Evolutionary conservation across 352 stramenopile species (phyloP).

Genomic region (Pythium sp.): DNA sequence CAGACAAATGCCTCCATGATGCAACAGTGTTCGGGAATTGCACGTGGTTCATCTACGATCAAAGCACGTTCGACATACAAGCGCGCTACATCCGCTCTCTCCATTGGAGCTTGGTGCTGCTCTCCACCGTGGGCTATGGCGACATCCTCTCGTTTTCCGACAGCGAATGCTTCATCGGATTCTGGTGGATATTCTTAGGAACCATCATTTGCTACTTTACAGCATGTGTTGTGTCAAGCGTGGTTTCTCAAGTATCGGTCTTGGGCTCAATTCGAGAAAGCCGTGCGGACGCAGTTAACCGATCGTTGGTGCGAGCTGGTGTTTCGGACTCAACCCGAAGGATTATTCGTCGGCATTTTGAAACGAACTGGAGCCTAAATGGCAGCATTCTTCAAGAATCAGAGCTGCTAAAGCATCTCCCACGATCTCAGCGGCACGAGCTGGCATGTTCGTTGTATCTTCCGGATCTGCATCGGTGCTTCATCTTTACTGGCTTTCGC

Average conservation of each 20-base stretch:
- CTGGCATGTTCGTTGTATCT: conserved; percentile 19
- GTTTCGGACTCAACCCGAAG: conserved; percentile 15
- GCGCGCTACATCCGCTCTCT: conserved; percentile 58
- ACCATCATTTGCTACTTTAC: conserved; percentile 27
- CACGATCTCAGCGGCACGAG: conserved; percentile 18
- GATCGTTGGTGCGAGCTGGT: conserved; percentile 10
- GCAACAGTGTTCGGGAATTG: conserved; percentile 56
- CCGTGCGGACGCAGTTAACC: conserved; percentile 14
- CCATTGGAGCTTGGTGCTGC: conserved; percentile 68
- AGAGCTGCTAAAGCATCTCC: conserved; percentile 20
- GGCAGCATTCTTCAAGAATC: conserved; percentile 18
- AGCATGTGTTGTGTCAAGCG: conserved; percentile 21
- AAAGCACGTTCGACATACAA: conserved; percentile 55
- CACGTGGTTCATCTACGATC: conserved; percentile 72
- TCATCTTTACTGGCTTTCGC: conserved; percentile 8
- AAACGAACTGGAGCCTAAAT: conserved; percentile 25
- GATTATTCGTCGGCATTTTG: conserved; percentile 21
- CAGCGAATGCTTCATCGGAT: conserved; percentile 19
- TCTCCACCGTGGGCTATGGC: conserved; percentile 70
- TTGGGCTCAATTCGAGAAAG: conserved; percentile 6
- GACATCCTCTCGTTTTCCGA: conserved; percentile 65
- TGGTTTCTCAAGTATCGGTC: conserved; percentile 19
- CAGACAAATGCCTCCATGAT: conserved; percentile 41
- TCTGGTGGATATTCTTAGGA: conserved; percentile 25
- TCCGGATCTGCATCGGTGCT: conserved; percentile 9